Evolutionary conservation across 805 yeast species (phyloP), one percentile per base, ranked within the genome.

Genomic region (Wickerhamomyces kurtzmanii): DNA sequence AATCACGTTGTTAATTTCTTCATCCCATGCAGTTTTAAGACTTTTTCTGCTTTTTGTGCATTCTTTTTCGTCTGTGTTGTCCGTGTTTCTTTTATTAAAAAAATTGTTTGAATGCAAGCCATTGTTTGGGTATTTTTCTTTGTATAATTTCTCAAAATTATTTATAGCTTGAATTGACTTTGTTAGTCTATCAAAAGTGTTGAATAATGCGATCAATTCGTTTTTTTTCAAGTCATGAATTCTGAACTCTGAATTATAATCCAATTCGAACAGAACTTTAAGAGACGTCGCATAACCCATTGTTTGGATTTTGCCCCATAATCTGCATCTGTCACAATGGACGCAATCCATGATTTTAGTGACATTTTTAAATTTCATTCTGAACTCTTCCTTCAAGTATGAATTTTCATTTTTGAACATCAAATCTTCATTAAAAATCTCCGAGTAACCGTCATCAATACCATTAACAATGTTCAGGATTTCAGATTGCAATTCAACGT

Each of bases 271-370:
- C 33, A 91, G 60, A 15, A 89, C 70, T 52, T 91, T 91, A 46
- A 91, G 68, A 2, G 96, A 94, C 7, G 99, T 91, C 12, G 96
- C 99, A 53, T 91, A 91, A 13, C 99, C 99, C 11, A 91, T 84
- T 2, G 94, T 85, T 59, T 91, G 98, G 17, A 91, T 71, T 54
- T 91, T 91, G 8, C 98, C 98, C 99, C 99, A 91, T 55, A 91
- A 63, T 45, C 96, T 71, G 54, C 99, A 91, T 49, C 96, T 68
- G 51, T 91, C 98, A 61, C 99, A 91, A 21, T 95, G 96, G 22
- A 91, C 97, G 59, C 99, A 91, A 53, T 89, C 96, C 96, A 91
- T 91, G 24, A 91, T 74, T 28, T 83, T 78, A 13, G 94, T 77
- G 15, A 91, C 93, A 49, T 91, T 91, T 47, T 75, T 77, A 53